phyloP scores from a whole-genome alignment of 1,139 yeast genomes.

The Nakaseomyces delphensis region DNA sequence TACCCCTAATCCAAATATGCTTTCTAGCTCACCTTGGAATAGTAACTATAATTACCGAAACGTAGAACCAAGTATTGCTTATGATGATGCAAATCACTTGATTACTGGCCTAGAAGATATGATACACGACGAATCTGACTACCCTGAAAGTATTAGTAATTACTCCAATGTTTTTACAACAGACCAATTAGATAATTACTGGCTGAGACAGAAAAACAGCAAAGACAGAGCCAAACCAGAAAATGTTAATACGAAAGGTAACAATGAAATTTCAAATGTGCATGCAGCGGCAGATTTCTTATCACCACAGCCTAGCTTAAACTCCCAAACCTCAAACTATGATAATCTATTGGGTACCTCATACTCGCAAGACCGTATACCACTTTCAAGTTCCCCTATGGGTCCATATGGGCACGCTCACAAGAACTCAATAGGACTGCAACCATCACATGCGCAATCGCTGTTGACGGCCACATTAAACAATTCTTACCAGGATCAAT shows the following conservation, averaged over 20 bases:
- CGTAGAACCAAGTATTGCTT: conserved; percentile 21
- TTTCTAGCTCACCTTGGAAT: conserved; percentile 1
- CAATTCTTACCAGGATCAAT: conserved; percentile 8
- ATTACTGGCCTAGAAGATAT: conserved; percentile 30
- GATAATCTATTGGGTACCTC: conserved; percentile 2
- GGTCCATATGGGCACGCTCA: conserved; percentile 4
- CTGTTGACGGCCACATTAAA: conserved; percentile 16
- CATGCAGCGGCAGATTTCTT: conserved; percentile 4
- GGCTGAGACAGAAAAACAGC: conserved; percentile 17
- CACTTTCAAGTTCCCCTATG: conserved; percentile 7
- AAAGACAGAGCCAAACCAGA: not conserved
- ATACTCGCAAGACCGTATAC: conserved; percentile 7
- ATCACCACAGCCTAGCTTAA: conserved; percentile 5
- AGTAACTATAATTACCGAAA: not conserved
- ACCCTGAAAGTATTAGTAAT: conserved; percentile 25
- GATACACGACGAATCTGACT: conserved; percentile 28
- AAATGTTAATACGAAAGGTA: not conserved
- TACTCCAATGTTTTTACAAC: conserved; percentile 29
- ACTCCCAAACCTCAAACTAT: not conserved
- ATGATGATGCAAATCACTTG: conserved; percentile 27
- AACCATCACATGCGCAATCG: conserved; percentile 14
- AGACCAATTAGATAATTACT: conserved; percentile 29
- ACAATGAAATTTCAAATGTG: not conserved
- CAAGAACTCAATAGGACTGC: conserved; percentile 5
- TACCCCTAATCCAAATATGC: not conserved